These are phyloP conservation scores for Sporothrix humicola DNA, from an alignment of 2,329 filamentous ascomycete species.

Conservation along the genomic window DNA sequence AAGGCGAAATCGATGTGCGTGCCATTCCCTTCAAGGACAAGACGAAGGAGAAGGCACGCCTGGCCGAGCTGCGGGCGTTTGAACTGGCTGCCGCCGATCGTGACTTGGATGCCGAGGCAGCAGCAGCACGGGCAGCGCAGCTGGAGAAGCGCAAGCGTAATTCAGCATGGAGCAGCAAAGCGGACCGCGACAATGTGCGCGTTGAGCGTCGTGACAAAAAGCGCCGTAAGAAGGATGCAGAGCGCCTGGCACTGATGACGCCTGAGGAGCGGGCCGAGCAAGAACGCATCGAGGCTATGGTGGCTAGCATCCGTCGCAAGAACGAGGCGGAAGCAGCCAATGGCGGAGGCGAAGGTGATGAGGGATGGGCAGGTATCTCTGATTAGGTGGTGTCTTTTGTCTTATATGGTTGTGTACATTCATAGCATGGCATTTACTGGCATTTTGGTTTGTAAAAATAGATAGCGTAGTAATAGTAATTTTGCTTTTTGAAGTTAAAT, in stretches of 20 bases:
- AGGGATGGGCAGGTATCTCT: constrained; percentile 30
- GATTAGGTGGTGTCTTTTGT: constrained; percentile 21
- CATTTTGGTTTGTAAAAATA: background rate
- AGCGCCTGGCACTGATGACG: constrained; percentile 69
- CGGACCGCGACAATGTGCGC: constrained; percentile 68
- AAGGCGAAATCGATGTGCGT: constrained; percentile 69
- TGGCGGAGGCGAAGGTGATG: background rate
- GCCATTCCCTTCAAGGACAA: constrained; percentile 75
- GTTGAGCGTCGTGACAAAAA: constrained; percentile 47
- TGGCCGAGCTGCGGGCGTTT: constrained; percentile 54
- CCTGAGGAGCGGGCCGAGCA: constrained; percentile 69
- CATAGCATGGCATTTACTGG: constrained; percentile 4
- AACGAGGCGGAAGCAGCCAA: constrained; percentile 50
- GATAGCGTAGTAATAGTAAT: background rate
- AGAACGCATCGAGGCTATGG: constrained; percentile 66
- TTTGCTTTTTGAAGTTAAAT: background rate
- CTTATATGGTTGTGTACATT: background rate
- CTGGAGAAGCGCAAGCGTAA: constrained; percentile 62
- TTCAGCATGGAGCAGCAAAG: constrained; percentile 75
- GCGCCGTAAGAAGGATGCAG: constrained; percentile 59
- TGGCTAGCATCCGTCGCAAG: constrained; percentile 66
- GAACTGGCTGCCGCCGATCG: constrained; percentile 54
- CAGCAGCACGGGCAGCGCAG: constrained; percentile 44
- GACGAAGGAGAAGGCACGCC: constrained; percentile 68
- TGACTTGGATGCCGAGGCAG: constrained; percentile 44